Evolutionary conservation across 495 filamentous ascomycete species (phyloP), one percentile per base, ranked within the genome.

Genomic region (Jackrogersella multiformis): DNA sequence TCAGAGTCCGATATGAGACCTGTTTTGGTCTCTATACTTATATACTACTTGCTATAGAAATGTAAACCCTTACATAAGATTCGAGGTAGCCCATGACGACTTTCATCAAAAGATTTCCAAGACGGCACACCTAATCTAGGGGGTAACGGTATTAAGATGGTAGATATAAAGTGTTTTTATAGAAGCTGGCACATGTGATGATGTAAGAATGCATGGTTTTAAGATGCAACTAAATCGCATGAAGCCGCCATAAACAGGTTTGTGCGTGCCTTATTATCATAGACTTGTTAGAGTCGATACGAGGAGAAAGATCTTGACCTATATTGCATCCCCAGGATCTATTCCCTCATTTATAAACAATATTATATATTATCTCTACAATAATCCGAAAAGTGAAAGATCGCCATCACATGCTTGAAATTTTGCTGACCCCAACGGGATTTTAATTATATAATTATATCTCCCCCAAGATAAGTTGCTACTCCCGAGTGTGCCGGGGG

Each of bases 401-500:
- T 12, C 34, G 46, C 30, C 41, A 21, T 69, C 55, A 56, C 54
- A 51, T 64, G 48, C 5, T 32, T 48, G 48, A 49, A 26, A n/a
- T 15, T 34, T 49, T 51, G 24, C 12, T 30, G 52, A 21, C 24
- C 24, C 49, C 49, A 34, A 36, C 49, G 49, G 21, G 9, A 46
- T 24, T 21, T 46, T 10, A 46, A n/a, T 1, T 30, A 30, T 7
- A 30, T 35, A 35, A 5, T 9, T 35, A 46, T 5, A 28, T 34
- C 34, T 48, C 28, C 49, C 49, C 60, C 48, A 54, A 60, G 52
- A 45, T 24, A 52, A 5, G 9, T 38, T 28, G 52, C 58, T 48
- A 44, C 51, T 56, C 15, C 51, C 56, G 49, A 53, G 24, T 56
- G 38, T 48, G 26, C 60, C 56, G 60, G 48, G 28, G 48, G 60